Evolutionary conservation across 352 stramenopile species (phyloP).

Genomic region (Phytopythium sindhum): DNA sequence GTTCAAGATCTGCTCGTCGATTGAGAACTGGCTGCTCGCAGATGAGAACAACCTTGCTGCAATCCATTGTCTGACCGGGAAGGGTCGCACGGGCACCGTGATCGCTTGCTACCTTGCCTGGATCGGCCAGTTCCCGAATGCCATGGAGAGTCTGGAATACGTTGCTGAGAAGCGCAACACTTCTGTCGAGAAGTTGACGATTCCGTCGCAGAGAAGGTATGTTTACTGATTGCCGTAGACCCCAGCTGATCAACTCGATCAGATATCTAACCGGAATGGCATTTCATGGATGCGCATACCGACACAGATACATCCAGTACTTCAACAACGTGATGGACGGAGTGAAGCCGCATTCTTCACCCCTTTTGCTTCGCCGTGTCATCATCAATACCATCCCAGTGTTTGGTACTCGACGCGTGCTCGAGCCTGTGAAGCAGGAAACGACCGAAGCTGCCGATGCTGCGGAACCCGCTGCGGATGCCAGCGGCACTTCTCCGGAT

Average conservation of each 20-base stretch:
- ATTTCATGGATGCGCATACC: background rate
- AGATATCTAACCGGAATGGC: background rate
- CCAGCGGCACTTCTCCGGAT: background rate
- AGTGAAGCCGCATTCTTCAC: constrained; percentile 92
- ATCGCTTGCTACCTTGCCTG: constrained; percentile 96
- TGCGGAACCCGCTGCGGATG: constrained; percentile 8
- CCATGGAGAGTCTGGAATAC: constrained; percentile 92
- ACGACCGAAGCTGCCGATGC: constrained; percentile 24
- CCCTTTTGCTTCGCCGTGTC: constrained; percentile 92
- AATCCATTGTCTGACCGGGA: constrained; percentile 96
- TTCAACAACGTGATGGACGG: constrained; percentile 98
- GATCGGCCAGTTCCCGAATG: constrained; percentile 90
- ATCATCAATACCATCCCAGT: constrained; percentile 95
- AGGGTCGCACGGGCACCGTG: constrained; percentile 93
- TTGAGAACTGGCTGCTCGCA: constrained; percentile 96
- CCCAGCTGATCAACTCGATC: background rate
- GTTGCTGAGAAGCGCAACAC: constrained; percentile 87
- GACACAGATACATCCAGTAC: constrained; percentile 93
- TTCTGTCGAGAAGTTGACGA: constrained; percentile 93
- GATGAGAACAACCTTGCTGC: constrained; percentile 95
- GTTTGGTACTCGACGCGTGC: constrained; percentile 65
- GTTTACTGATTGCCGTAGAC: background rate
- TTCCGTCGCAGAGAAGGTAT: constrained; percentile 93
- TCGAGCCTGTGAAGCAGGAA: constrained; percentile 55
- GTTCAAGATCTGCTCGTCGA: constrained; percentile 96